phyloP scores from a whole-genome alignment of 202 grass and related monocot species.

The Cymbopogon flexuosus region DNA sequence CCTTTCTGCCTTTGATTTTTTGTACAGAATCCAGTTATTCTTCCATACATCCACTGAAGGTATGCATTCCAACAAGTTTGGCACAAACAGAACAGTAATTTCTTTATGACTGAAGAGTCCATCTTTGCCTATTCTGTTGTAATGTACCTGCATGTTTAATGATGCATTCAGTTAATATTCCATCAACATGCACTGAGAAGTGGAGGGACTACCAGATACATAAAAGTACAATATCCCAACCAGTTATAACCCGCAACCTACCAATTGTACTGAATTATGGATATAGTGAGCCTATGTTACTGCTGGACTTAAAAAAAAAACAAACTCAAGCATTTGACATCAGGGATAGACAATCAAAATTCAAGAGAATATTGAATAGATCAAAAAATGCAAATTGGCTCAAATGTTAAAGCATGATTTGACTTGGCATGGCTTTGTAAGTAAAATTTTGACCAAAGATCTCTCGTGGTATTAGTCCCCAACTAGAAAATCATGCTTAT shows the following conservation, averaged over 20 bases:
- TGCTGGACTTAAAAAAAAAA: not conserved
- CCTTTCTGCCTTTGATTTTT: conserved; percentile 58
- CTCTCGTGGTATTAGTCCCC: not conserved
- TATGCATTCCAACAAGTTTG: conserved; percentile 72
- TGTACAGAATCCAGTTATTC: conserved; percentile 69
- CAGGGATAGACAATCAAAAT: not conserved
- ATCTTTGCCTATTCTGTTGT: conserved; percentile 81
- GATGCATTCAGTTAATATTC: conserved; percentile 9
- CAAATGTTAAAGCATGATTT: conserved; percentile 3
- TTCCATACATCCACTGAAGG: conserved; percentile 74
- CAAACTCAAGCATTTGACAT: not conserved
- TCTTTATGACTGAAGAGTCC: conserved; percentile 76
- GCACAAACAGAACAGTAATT: conserved; percentile 84
- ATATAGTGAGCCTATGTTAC: not conserved
- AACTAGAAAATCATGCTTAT: not conserved
- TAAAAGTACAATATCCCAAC: not conserved
- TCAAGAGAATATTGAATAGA: not conserved
- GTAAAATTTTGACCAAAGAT: not conserved
- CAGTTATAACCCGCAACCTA: not conserved
- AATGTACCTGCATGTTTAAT: conserved; percentile 59
- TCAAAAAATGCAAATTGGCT: not conserved
- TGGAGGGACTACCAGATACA: not conserved
- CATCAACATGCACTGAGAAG: not conserved
- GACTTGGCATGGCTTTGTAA: not conserved
- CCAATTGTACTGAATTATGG: not conserved